Conservation (phyloP, 2,329 filamentous ascomycete genomes). For the Endothia cerciana region DNA sequence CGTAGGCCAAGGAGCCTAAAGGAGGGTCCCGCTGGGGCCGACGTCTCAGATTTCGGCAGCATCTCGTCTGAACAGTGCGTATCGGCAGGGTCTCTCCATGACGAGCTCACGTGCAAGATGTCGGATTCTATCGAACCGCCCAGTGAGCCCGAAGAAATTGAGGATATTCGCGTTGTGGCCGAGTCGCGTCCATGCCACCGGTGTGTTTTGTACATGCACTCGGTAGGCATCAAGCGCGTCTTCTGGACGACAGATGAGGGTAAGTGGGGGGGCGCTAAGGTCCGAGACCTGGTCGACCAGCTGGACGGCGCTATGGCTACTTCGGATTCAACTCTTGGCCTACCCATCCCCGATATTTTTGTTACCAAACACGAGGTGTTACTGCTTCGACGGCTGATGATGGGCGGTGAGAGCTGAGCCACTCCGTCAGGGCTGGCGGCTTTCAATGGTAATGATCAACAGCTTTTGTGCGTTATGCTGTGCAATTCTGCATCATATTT, state of each 20-base stretch:
- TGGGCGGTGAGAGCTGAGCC: conserved; percentile 13
- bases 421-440: background rate
- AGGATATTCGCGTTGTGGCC: conserved; percentile 25
- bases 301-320: conserved; percentile 40
- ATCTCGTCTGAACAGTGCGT: conserved; percentile 7
- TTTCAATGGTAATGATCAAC: background rate
- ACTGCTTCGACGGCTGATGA: conserved; percentile 43
- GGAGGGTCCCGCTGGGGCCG: background rate
- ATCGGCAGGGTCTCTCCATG: conserved; percentile 47
- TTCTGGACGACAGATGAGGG: conserved; percentile 56
- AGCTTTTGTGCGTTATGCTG: background rate
- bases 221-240: conserved; percentile 54
- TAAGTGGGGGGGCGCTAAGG: conserved; percentile 54
- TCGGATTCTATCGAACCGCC: conserved; percentile 12
- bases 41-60: conserved; percentile 13
- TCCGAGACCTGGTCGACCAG: conserved; percentile 51
- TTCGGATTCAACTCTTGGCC: conserved; percentile 11
- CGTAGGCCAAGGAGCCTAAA: background rate
- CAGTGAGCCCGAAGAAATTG: background rate
- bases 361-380: conserved; percentile 58
- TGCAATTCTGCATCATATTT: background rate
- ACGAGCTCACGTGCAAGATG: conserved; percentile 44
- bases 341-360: conserved; percentile 41
- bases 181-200: conserved; percentile 56
- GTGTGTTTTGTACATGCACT: conserved; percentile 55